Base-by-base conservation (phyloP, 805 yeast species). In the Teunomyces lycoperdinae region DNA sequence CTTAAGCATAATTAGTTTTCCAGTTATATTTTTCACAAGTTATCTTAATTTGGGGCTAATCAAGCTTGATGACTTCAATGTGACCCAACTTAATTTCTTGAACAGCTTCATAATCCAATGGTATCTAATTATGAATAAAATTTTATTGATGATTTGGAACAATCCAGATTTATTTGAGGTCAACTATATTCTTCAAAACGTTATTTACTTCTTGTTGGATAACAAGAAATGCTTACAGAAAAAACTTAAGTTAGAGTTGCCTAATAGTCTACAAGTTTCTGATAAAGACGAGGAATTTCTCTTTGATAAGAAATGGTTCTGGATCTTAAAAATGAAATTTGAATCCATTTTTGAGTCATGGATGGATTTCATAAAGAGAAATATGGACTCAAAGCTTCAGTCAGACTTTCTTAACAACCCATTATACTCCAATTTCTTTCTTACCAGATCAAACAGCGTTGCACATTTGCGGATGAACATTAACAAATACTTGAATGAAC, bases 1-100 rank as follows among this genome's bases (percentile, higher is more conserved):
- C 50, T 60, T 81, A 45, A 83, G 83, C 1, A 68, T 80, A 24
- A 66, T 79, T 10, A 62, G 78, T 8, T 68, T 77, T 49, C 85
- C 85, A 0, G 53, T 80, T 30, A 57, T 80, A 7, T 71, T 78
- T 57, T 64, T 54, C 50, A 62, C 50, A 49, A 67, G 34, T 40
- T 73, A 71, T 46, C 55, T 66, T n/a, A 57, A 58, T 27, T 52
- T 60, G 27, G 53, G 56, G 16, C 51, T 65, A 11, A 58, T 61
- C 24, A 54, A 58, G 9, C 61, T 64, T 36, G 55, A 69, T 20
- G 58, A 61, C 29, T 57, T 69, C 36, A 59, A 58, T 41, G 45
- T 55, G 4, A 38, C 52, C 10, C 69, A 68, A 40, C 44, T 66
- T 34, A 52, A 64, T 27, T 60, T 72, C 47, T 60, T 71, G 26